phyloP scores from a whole-genome alignment of 805 yeast genomes.

The Starmerella geochares region DNA sequence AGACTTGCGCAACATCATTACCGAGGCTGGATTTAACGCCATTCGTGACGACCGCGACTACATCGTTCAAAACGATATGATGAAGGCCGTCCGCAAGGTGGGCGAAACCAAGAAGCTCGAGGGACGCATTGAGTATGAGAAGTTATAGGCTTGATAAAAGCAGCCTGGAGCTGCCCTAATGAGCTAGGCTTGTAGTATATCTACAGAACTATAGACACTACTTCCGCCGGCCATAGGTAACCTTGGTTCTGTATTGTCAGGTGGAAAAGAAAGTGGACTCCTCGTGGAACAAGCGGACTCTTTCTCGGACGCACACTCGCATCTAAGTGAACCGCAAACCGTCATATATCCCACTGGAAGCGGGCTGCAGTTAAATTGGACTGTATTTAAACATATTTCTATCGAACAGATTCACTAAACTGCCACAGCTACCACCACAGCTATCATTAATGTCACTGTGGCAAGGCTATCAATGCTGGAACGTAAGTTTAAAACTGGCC shows the following conservation, averaged over 20 bases:
- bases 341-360: no score
- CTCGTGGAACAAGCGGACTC: no score
- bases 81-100: constrained; percentile 97
- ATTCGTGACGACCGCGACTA: constrained; percentile 96
- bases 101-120: constrained; percentile 94
- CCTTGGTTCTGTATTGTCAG: background rate
- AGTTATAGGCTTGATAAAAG: constrained; percentile 41
- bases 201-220: background rate
- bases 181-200: background rate
- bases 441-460: no score
- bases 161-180: background rate
- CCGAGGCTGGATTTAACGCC: constrained; percentile 98
- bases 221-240: background rate
- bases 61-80: constrained; percentile 81
- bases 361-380: no score
- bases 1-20: constrained; percentile 87
- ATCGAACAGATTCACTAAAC: no score
- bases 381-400: no score
- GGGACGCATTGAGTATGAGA: constrained; percentile 91
- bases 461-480: no score
- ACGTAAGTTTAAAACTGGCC: no score
- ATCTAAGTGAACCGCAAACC: no score
- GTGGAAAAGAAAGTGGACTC: background rate
- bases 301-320: no score
- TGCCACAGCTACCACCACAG: no score